Conservation (phyloP, 176 grass and related monocot species). For the Panicum miliaceum region DNA sequence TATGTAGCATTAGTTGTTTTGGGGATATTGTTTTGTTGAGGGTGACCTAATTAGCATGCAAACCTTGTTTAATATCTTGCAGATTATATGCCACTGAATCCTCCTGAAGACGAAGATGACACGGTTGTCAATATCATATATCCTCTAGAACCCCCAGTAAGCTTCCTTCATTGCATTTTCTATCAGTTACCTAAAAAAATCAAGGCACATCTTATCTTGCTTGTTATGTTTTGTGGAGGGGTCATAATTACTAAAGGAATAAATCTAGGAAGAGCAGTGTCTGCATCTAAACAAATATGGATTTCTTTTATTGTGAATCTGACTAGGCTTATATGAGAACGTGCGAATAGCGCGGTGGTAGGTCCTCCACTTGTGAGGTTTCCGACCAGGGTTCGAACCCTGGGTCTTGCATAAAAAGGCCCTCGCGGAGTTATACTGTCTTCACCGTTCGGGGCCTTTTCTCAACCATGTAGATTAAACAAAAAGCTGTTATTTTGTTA, state of each 20-base stretch:
- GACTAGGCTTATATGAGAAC: no score
- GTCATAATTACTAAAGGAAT: constrained; percentile 12
- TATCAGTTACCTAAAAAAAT: not conserved
- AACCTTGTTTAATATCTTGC: constrained; percentile 2
- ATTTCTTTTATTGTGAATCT: not conserved
- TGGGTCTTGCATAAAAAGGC: no score
- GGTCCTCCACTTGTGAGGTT: no score
- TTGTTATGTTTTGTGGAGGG: not conserved
- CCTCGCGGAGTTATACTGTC: no score
- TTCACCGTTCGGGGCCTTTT: no score
- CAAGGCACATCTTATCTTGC: not conserved
- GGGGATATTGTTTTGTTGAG: not conserved
- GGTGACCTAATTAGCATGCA: constrained; percentile 2
- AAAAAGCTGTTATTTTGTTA: no score
- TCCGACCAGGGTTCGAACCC: no score
- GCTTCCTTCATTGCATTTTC: constrained; percentile 33
- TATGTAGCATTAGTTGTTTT: not conserved
- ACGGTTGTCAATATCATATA: constrained; percentile 85
- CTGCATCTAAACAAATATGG: not conserved
- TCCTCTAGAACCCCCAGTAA: constrained; percentile 80
- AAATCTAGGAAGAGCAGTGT: constrained; percentile 5
- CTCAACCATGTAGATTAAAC: no score
- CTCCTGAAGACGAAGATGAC: constrained; percentile 84
- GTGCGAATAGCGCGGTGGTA: no score
- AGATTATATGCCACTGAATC: constrained; percentile 82